These are phyloP conservation scores for Macrotyloma uniflorum DNA, from an alignment of 306 rosid species.

Conservation along the genomic window DNA sequence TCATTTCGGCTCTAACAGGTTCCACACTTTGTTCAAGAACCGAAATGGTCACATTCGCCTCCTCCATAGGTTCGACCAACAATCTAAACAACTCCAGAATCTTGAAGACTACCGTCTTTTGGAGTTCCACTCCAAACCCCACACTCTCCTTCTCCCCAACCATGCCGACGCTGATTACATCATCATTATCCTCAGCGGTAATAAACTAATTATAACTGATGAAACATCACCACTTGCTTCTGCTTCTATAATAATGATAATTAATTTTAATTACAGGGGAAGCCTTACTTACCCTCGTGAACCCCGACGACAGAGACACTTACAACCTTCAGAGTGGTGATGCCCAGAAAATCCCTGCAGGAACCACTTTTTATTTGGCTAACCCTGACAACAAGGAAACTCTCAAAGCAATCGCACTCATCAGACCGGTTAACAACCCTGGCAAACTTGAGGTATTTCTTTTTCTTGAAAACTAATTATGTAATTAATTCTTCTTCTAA, in stretches of 20 bases:
- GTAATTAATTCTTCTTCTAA: background rate
- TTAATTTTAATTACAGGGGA: constrained; percentile 25
- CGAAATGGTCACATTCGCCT: constrained; percentile 32
- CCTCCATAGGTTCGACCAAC: constrained; percentile 24
- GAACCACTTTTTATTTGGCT: background rate
- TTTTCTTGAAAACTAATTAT: too few species aligned
- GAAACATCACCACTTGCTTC: too few species aligned
- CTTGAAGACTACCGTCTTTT: constrained; percentile 29
- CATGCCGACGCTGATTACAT: constrained; percentile 40
- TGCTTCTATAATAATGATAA: too few species aligned
- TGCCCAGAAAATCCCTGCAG: constrained; percentile 12
- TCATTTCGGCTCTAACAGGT: constrained; percentile 3
- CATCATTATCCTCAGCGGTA: constrained; percentile 21
- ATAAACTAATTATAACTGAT: too few species aligned
- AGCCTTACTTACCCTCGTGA: background rate
- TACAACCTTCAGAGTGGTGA: constrained; percentile 37
- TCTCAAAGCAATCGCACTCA: constrained; percentile 20
- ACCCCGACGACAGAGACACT: background rate
- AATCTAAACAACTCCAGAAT: background rate
- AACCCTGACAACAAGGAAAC: constrained; percentile 17
- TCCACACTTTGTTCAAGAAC: background rate
- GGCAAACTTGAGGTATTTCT: constrained; percentile 5
- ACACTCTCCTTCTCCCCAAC: constrained; percentile 33
- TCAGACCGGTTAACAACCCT: constrained; percentile 15
- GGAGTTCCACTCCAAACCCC: constrained; percentile 16